Evolutionary conservation across 805 yeast species (phyloP).

Genomic region (Lipomyces sp.): DNA sequence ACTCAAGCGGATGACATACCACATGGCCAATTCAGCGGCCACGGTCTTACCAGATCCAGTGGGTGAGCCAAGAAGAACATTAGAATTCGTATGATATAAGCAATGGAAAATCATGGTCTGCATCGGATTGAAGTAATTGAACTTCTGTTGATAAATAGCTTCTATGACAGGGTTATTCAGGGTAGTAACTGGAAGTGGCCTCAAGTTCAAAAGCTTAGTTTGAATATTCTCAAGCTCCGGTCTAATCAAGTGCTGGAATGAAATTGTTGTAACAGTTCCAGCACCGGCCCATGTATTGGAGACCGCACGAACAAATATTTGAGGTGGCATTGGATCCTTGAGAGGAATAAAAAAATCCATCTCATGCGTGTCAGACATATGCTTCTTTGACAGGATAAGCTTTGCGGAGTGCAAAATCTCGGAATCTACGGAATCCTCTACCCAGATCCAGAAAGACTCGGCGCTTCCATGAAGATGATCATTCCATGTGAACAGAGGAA

Average conservation of each 20-base stretch:
- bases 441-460: conserved; percentile 89
- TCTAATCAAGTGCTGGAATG: conserved; percentile 86
- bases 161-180: conserved; percentile 71
- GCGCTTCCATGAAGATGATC: conserved; percentile 76
- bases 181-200: conserved; percentile 86
- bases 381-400: conserved; percentile 66
- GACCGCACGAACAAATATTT: conserved; percentile 74
- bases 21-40: conserved; percentile 94
- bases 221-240: conserved; percentile 87
- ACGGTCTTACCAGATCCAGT: conserved; percentile 98
- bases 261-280: conserved; percentile 73
- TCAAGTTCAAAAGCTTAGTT: conserved; percentile 76
- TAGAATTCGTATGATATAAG: conserved; percentile 74
- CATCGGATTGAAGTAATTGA: conserved; percentile 95
- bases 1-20: conserved; percentile 54
- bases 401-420: conserved; percentile 81
- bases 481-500: conserved; percentile 88
- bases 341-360: conserved; percentile 93
- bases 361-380: conserved; percentile 61
- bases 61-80: conserved; percentile 94
- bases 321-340: conserved; percentile 87
- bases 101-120: conserved; percentile 97
- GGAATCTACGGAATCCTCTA: conserved; percentile 80
- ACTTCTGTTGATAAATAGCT: conserved; percentile 65
- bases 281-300: conserved; percentile 92